Percentiles rank a stretch among this genome's conserved stretches.
Evolutionary conservation across 148 eudicot genomes (phyloP).

Genomic region (Cornus kousa): DNA sequence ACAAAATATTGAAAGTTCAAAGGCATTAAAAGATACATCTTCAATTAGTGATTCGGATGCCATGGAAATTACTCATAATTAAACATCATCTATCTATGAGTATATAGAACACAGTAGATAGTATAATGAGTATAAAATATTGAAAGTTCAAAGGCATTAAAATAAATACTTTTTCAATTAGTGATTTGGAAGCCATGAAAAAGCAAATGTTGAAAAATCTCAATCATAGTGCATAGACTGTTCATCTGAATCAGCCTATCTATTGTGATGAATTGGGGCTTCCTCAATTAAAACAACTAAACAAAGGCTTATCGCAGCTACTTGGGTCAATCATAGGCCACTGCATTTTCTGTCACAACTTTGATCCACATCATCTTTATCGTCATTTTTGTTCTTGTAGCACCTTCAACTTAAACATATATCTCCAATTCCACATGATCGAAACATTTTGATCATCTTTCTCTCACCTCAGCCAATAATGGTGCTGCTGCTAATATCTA

Average conservation of each 20-base stretch:
- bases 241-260: neutral
- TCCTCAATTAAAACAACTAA: neutral
- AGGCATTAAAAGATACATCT: no score
- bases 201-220: no score
- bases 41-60: no score
- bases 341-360: neutral
- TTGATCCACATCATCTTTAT: neutral
- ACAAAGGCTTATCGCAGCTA: neutral
- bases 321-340: neutral
- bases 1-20: no score
- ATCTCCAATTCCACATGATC: neutral
- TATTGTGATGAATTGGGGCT: neutral
- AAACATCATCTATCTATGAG: no score
- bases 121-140: no score
- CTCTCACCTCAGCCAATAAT: neutral
- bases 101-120: no score
- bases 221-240: neutral
- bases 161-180: no score
- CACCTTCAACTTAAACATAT: neutral
- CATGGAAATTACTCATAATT: no score
- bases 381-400: neutral
- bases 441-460: neutral
- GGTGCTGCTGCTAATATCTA: neutral
- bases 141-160: no score
- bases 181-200: no score